Evolutionary conservation across 257 asterid genomes (phyloP), one percentile per base, ranked within the genome.

Genomic region (Eustoma russellianum): DNA sequence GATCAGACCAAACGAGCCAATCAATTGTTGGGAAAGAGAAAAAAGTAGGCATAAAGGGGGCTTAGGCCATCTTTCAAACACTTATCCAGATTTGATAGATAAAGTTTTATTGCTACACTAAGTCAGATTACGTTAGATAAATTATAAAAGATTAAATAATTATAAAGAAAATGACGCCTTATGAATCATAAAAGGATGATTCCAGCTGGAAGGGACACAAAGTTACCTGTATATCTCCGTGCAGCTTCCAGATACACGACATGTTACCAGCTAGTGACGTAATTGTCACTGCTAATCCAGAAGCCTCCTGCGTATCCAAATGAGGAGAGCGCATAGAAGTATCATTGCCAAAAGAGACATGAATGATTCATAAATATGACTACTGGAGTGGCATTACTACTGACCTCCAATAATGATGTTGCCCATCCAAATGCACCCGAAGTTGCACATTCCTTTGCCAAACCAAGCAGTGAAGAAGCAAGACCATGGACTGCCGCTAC

Each of bases 371-470:
- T 2, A 35, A 17, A 8, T 48, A 14, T 47, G n/a, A 45, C 15
- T 53, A 9, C 34, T 14, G 24, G 19, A 41, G 13, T 49, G 24
- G 35, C 50, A 48, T 48, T 18, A 48, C 47, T 7, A 75, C 81
- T 70, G 47, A 85, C 98, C 98, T 85, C 95, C 78, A 92, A 70
- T 47, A 82, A 79, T 30, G 93, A 79, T 56, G 98, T 90, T 49
- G 90, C 95, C 98, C 97, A 88, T 74, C 69, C 76, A 65, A 73
- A 83, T 69, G 98, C 97, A 60, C 98, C 98, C 41, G 66, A 63
- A 65, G 63, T 74, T 66, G 68, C 66, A 46, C 85, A 88, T 66
- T 92, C 98, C 72, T 79, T 85, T 44, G 98, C 94, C 68, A 92
- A 71, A 62, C 85, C 88, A 73, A 87, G 90, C 62, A 84, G 75